phyloP scores from a whole-genome alignment of 345 rosid genomes.

The Eucalyptus regnans region DNA sequence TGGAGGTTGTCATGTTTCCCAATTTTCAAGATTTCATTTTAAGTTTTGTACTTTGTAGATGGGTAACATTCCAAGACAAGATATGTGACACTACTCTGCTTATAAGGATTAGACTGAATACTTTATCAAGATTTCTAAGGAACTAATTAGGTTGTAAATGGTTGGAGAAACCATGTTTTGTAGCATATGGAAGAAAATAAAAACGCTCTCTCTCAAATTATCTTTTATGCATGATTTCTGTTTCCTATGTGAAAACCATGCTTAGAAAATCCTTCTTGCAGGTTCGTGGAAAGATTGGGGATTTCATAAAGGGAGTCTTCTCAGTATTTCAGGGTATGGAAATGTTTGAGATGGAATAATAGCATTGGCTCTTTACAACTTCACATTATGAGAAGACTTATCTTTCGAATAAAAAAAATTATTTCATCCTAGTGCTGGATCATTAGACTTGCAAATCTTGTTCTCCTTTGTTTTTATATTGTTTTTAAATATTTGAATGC shows the following conservation, averaged over 20 bases:
- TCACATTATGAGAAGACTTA: neutral
- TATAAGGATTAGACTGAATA: neutral
- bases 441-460: neutral
- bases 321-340: slow-evolving; percentile 75
- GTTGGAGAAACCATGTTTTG: neutral
- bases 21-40: neutral
- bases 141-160: neutral
- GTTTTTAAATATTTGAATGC: neutral
- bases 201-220: neutral
- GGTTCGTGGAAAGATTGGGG: slow-evolving; percentile 73
- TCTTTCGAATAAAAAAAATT: neutral
- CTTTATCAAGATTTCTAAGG: neutral
- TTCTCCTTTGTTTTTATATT: neutral
- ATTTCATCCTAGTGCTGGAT: neutral
- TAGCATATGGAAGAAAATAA: neutral
- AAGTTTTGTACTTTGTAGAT: neutral
- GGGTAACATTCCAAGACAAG: neutral
- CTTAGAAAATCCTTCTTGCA: slow-evolving; percentile 8
- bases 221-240: neutral
- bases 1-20: slow-evolving; percentile 49
- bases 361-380: neutral
- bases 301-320: slow-evolving; percentile 69
- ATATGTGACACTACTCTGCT: neutral
- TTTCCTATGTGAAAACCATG: neutral
- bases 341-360: neutral